phyloP scores from a whole-genome alignment of 805 yeast species.

The Candida nonsorbophila region DNA sequence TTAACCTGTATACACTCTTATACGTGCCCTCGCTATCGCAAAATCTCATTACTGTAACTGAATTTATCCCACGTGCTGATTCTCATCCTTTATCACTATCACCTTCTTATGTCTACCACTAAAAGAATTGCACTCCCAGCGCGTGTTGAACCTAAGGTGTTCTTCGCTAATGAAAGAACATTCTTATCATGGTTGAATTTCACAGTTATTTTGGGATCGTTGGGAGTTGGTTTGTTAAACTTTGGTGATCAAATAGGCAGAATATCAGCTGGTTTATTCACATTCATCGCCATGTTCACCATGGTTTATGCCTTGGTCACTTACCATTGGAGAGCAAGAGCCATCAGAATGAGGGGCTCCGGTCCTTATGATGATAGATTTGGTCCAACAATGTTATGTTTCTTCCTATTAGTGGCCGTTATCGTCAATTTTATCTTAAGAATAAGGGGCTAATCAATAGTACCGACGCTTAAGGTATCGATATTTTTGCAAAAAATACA shows the following conservation, averaged over 20 bases:
- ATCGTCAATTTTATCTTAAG: constrained; percentile 88
- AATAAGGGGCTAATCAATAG: constrained; percentile 43
- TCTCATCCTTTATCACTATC: not conserved
- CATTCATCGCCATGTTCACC: constrained; percentile 94
- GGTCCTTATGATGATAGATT: constrained; percentile 99
- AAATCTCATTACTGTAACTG: too few relatives aligned
- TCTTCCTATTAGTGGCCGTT: constrained; percentile 89
- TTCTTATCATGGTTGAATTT: constrained; percentile 97
- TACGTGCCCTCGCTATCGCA: too few relatives aligned
- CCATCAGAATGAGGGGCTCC: constrained; percentile 93
- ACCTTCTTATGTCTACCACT: constrained; percentile 14
- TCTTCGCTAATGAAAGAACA: constrained; percentile 98
- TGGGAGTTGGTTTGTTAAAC: constrained; percentile 92
- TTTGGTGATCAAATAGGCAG: constrained; percentile 94
- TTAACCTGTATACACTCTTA: too few relatives aligned
- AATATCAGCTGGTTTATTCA: constrained; percentile 89
- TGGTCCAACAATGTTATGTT: constrained; percentile 96
- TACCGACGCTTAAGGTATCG: constrained; percentile 23
- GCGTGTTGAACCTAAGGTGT: constrained; percentile 97
- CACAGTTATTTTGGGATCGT: constrained; percentile 95
- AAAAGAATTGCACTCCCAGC: constrained; percentile 97
- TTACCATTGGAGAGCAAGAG: constrained; percentile 99
- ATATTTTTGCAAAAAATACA: constrained; percentile 25
- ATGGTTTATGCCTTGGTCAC: constrained; percentile 94
- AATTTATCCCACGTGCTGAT: too few relatives aligned